phyloP scores from a whole-genome alignment of 2,329 filamentous ascomycete species.

The Diaporthe amygdali region DNA sequence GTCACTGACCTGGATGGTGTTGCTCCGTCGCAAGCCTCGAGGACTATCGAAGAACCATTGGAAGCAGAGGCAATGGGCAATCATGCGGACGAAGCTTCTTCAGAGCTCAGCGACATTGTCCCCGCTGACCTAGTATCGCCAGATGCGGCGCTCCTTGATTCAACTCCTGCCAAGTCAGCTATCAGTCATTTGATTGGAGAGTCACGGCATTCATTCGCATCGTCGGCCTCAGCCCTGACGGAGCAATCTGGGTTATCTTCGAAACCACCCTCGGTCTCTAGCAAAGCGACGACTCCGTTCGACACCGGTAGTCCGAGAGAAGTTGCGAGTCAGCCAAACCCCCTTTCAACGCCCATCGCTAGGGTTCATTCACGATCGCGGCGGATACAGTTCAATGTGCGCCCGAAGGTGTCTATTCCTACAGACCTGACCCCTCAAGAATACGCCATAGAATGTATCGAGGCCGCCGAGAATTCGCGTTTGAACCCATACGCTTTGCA shows the following conservation, averaged over 20 bases:
- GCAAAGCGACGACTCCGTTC: conserved; percentile 67
- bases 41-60: background rate
- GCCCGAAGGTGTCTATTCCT: conserved; percentile 85
- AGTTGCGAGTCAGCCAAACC: conserved; percentile 26
- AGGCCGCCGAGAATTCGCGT: conserved; percentile 86
- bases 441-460: conserved; percentile 90
- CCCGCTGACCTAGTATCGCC: background rate
- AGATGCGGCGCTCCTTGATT: background rate
- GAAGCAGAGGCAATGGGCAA: background rate
- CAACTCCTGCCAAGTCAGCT: conserved; percentile 21
- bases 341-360: conserved; percentile 25
- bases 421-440: conserved; percentile 72
- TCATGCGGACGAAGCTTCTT: conserved; percentile 11
- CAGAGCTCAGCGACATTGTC: conserved; percentile 20
- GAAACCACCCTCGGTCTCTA: conserved; percentile 59
- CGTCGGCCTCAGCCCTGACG: conserved; percentile 57
- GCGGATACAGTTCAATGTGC: conserved; percentile 60
- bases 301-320: conserved; percentile 49
- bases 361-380: conserved; percentile 32
- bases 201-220: conserved; percentile 49
- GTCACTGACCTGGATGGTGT: background rate
- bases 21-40: background rate
- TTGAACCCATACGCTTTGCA: conserved; percentile 90
- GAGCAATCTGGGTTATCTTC: conserved; percentile 63
- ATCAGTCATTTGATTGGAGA: conserved; percentile 25